Evolutionary conservation across 352 stramenopile species (phyloP), one percentile per base, ranked within the genome.

Genomic region (Phytopythium litorale): DNA sequence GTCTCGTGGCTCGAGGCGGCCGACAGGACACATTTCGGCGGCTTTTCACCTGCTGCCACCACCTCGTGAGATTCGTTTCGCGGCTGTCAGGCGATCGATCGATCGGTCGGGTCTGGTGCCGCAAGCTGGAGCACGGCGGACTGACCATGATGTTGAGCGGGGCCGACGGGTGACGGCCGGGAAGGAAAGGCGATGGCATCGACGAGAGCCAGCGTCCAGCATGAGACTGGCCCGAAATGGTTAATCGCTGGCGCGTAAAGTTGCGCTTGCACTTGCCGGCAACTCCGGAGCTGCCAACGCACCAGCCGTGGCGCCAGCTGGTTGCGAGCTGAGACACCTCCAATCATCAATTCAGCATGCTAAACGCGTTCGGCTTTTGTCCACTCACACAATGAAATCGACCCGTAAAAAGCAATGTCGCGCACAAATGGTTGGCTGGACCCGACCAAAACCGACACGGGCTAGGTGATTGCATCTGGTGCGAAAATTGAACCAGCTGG

Each of bases 381-480:
- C 28, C 1, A 7, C 28, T 32, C 28, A 32, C 4, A 32, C 1
- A 4, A 2, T 32, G 3, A 7, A 32, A 32, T 32, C 5, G 28
- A 32, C 28, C 28, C 28, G 28, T 32, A 7, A 32, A 32, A 32
- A 32, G 28, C 0, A 32, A 32, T 32, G 28, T 32, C 28, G 28
- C 28, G 28, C 28, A 32, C 4, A 32, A 32, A 32, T 32, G 28
- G 28, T 32, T 32, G 28, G 3, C 28, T 32, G 28, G 28, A 32
- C 28, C 28, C 28, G 28, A 7, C 28, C 28, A 32, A 32, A 2
- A 32, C 38, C 42, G 28, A 19, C 3, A 49, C 28, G 0, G 49
- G 49, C 7, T 55, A 55, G 49, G 49, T 55, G 49, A 40, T 55
- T 55, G 49, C 49, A 56, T 42, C 30, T 56, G 50, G 50, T 43